Percentiles rank a stretch among this genome's conserved stretches.
Conservation (phyloP, 768 basidiomycete species). For the Pulveroboletus ravenelii region DNA sequence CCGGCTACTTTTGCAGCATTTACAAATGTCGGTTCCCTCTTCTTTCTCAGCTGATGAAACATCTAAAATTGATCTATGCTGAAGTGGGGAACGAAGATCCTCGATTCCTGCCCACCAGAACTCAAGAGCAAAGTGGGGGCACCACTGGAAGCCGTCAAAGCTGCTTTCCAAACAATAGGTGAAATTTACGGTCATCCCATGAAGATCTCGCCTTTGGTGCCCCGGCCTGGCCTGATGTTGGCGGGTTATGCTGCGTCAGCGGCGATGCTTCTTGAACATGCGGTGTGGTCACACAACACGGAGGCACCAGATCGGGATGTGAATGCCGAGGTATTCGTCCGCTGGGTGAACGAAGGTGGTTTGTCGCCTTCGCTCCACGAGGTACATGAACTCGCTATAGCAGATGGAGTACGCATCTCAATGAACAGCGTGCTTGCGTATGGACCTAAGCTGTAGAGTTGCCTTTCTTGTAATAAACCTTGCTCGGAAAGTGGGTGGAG, state of each 20-base stretch:
- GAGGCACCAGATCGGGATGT: slow-evolving; percentile 30
- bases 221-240: slow-evolving; percentile 56
- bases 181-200: slow-evolving; percentile 36
- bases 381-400: slow-evolving; percentile 7
- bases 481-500: neutral
- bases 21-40: slow-evolving; percentile 38
- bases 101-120: slow-evolving; percentile 38
- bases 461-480: neutral
- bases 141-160: slow-evolving; percentile 32
- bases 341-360: slow-evolving; percentile 45
- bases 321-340: slow-evolving; percentile 49
- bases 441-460: slow-evolving; percentile 17
- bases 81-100: slow-evolving; percentile 50
- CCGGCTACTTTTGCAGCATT: slow-evolving; percentile 43
- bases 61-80: neutral
- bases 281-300: slow-evolving; percentile 48
- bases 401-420: slow-evolving; percentile 3
- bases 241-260: slow-evolving; percentile 52
- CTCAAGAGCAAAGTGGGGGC: slow-evolving; percentile 28
- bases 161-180: slow-evolving; percentile 38
- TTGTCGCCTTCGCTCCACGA: slow-evolving; percentile 27
- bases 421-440: slow-evolving; percentile 18
- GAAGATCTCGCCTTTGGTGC: slow-evolving; percentile 41
- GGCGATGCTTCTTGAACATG: slow-evolving; percentile 63
- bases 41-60: neutral